A percentile compares a stretch with the other conserved stretches of the same genome.
phyloP scores from a whole-genome alignment of 2,329 filamentous ascomycete genomes.

The Davidsoniella neocaledoniae region DNA sequence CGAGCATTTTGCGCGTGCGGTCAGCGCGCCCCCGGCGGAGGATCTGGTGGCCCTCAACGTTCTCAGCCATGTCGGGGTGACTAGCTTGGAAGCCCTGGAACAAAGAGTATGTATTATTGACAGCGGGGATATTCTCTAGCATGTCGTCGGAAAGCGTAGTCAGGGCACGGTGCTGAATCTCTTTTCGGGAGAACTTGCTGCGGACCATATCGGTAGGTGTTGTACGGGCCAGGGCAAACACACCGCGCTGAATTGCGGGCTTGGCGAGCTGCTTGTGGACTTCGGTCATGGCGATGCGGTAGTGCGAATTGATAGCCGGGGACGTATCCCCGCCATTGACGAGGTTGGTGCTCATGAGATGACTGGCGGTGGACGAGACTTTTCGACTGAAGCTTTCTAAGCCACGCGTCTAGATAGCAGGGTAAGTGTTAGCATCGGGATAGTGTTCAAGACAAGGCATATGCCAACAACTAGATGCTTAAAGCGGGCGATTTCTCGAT shows the following conservation, averaged over 20 bases:
- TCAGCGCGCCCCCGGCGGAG: constrained; percentile 40
- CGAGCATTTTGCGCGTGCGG: constrained; percentile 59
- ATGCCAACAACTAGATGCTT: not conserved
- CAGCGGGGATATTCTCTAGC: constrained; percentile 70
- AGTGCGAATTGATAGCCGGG: constrained; percentile 33
- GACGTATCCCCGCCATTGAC: constrained; percentile 27
- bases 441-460: not conserved
- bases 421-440: not conserved
- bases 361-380: constrained; percentile 81
- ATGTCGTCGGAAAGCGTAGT: constrained; percentile 82
- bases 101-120: constrained; percentile 67
- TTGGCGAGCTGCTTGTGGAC: constrained; percentile 78
- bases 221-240: constrained; percentile 81
- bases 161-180: constrained; percentile 88
- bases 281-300: constrained; percentile 74
- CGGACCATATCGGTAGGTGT: constrained; percentile 89
- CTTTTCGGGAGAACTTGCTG: constrained; percentile 71
- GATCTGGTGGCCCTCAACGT: constrained; percentile 47
- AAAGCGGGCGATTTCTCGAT: not conserved
- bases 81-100: constrained; percentile 95
- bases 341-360: constrained; percentile 56
- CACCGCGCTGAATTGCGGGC: constrained; percentile 68
- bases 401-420: constrained; percentile 50
- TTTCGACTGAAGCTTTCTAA: constrained; percentile 88
- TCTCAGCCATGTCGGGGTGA: constrained; percentile 54